phyloP scores from a whole-genome alignment of 2,329 filamentous ascomycete genomes.

The Didymella pinodella region DNA sequence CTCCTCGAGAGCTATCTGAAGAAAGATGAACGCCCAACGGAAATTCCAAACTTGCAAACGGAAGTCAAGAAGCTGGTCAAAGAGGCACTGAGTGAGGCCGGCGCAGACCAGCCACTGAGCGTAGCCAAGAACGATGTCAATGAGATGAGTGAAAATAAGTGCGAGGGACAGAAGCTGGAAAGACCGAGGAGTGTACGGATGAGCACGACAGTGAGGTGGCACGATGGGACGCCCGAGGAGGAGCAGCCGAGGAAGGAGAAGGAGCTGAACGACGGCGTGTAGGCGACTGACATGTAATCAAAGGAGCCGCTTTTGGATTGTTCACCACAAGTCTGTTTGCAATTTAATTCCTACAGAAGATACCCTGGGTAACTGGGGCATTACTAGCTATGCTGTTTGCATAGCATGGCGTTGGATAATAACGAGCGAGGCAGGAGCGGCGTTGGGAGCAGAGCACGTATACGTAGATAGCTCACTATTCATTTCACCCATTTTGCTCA shows the following conservation, averaged over 20 bases:
- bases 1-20: slow-evolving; percentile 76
- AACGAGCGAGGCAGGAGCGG: neutral
- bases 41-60: slow-evolving; percentile 54
- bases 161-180: neutral
- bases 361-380: slow-evolving; percentile 13
- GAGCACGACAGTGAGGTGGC: slow-evolving; percentile 19
- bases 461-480: neutral
- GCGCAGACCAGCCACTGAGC: slow-evolving; percentile 9
- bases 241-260: neutral
- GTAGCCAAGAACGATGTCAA: slow-evolving; percentile 6
- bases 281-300: neutral
- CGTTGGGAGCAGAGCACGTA: neutral
- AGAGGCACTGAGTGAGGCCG: slow-evolving; percentile 36
- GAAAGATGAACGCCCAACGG: slow-evolving; percentile 53
- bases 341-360: neutral
- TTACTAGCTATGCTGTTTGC: neutral
- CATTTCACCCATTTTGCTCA: neutral
- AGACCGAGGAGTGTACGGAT: slow-evolving; percentile 16
- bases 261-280: neutral
- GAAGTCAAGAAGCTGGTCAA: slow-evolving; percentile 57
- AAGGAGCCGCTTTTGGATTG: no score
- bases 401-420: slow-evolving; percentile 4
- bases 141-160: neutral
- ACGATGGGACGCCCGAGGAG: slow-evolving; percentile 4
- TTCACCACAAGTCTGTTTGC: neutral